A percentile compares a stretch with the other conserved stretches of the same genome.
These are phyloP conservation scores for Chytriomyces confervae DNA, from an alignment of 192 early-diverging fungal species.

Conservation along the genomic window DNA sequence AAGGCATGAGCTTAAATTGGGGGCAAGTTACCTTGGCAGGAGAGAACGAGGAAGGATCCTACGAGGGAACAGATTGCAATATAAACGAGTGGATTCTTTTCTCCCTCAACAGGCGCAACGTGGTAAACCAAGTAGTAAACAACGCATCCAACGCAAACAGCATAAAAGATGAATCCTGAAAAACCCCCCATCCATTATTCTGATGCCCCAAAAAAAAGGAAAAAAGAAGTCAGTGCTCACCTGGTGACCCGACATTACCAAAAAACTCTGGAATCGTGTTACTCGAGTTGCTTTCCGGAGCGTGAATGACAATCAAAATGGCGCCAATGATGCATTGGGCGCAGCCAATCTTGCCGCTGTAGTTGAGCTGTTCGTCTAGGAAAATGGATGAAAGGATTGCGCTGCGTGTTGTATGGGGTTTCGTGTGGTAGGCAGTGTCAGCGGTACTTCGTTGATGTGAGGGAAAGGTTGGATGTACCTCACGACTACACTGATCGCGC, in stretches of 20 bases:
- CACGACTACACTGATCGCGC: slow-evolving; percentile 86
- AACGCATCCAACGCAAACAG: slow-evolving; percentile 47
- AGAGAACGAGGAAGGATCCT: slow-evolving; percentile 66
- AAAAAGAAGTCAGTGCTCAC: slow-evolving; percentile 1
- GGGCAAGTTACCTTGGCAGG: slow-evolving; percentile 53
- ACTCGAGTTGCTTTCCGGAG: slow-evolving; percentile 47
- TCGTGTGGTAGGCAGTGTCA: neutral
- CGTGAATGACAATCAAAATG: slow-evolving; percentile 56
- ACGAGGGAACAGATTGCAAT: slow-evolving; percentile 59
- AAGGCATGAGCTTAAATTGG: neutral
- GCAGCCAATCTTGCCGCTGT: slow-evolving; percentile 67
- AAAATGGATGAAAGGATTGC: slow-evolving; percentile 66
- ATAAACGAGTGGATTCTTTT: slow-evolving; percentile 59
- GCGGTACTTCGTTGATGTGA: neutral
- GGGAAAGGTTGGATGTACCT: slow-evolving; percentile 53
- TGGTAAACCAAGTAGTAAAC: slow-evolving; percentile 52
- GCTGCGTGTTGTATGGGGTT: slow-evolving; percentile 36
- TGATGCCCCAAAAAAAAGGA: neutral
- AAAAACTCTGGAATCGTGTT: slow-evolving; percentile 55
- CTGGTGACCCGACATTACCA: slow-evolving; percentile 56
- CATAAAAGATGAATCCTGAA: slow-evolving; percentile 59
- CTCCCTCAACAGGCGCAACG: slow-evolving; percentile 63
- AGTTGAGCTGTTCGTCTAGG: slow-evolving; percentile 60
- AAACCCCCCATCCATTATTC: neutral
- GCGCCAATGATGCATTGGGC: slow-evolving; percentile 65